Percentiles rank a stretch among this genome's conserved stretches.
Evolutionary conservation across 768 basidiomycete species (phyloP).

Genomic region (Gyrodon lividus): DNA sequence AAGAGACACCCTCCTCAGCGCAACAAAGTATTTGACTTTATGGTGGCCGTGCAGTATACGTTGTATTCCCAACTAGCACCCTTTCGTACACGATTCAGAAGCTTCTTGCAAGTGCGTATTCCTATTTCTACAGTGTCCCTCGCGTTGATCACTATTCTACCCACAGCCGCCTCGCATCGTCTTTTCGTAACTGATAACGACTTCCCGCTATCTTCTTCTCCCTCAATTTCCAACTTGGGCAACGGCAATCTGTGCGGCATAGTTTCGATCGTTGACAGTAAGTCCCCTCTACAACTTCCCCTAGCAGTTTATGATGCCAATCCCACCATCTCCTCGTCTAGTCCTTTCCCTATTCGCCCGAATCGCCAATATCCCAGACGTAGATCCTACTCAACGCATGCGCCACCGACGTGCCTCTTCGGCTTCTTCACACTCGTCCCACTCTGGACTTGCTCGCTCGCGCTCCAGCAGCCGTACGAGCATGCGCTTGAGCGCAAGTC

Average conservation of each 20-base stretch:
- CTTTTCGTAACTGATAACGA: slow-evolving; percentile 72
- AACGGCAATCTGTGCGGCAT: slow-evolving; percentile 60
- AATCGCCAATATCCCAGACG: slow-evolving; percentile 66
- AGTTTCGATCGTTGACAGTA: slow-evolving; percentile 83
- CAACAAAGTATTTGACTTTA: not conserved
- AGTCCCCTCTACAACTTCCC: slow-evolving; percentile 20
- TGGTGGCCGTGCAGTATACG: slow-evolving; percentile 54
- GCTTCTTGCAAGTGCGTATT: slow-evolving; percentile 70
- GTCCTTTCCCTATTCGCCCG: slow-evolving; percentile 80
- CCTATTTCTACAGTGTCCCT: not conserved
- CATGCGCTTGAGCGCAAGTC: slow-evolving; percentile 32
- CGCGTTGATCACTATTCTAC: slow-evolving; percentile 1
- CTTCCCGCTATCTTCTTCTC: slow-evolving; percentile 47
- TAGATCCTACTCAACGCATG: slow-evolving; percentile 78
- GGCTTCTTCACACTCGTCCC: slow-evolving; percentile 56
- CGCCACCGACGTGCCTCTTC: slow-evolving; percentile 80
- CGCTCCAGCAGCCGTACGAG: slow-evolving; percentile 45
- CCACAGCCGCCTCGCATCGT: slow-evolving; percentile 71
- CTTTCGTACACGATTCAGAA: slow-evolving; percentile 76
- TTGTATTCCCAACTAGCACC: slow-evolving; percentile 61
- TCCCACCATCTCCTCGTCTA: slow-evolving; percentile 24
- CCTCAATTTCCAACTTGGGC: slow-evolving; percentile 38
- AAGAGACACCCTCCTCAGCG: slow-evolving; percentile 3
- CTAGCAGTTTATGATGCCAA: not conserved
- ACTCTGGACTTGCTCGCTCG: slow-evolving; percentile 39